These are phyloP conservation scores for Mortierella sp. DNA, from an alignment of 371 early-diverging fungal genomes.

Conservation along the genomic window DNA sequence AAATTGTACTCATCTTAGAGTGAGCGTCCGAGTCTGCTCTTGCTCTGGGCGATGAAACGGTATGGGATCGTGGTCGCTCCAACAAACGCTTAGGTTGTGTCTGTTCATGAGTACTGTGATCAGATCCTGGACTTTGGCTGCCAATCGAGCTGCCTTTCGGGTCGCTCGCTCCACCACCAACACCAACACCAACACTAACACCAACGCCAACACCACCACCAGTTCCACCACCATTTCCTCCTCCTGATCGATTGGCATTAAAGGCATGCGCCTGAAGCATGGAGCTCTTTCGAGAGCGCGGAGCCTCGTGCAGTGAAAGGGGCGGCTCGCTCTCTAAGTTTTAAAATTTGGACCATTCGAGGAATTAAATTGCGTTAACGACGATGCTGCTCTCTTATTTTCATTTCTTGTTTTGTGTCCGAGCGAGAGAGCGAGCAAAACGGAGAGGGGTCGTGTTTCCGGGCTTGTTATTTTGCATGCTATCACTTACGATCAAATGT, in stretches of 20 bases:
- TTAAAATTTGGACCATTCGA: background rate
- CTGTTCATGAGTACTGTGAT: background rate
- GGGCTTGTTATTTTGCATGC: background rate
- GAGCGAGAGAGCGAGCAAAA: background rate
- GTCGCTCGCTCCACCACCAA: background rate
- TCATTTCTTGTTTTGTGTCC: background rate
- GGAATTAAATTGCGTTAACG: background rate
- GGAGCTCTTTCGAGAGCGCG: conserved; percentile 42
- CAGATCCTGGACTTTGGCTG: conserved; percentile 12
- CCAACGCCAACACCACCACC: background rate
- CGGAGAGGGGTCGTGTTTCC: background rate
- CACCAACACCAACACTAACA: background rate
- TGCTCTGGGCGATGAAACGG: conserved; percentile 15
- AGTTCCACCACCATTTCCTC: background rate
- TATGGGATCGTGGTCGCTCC: conserved; percentile 17
- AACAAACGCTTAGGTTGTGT: conserved; percentile 9
- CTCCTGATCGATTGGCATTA: conserved; percentile 1
- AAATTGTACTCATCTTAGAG: background rate
- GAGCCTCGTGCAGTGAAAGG: conserved; percentile 29
- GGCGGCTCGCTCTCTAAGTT: conserved; percentile 18
- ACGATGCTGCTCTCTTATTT: background rate
- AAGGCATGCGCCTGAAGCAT: conserved; percentile 16
- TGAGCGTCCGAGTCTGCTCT: conserved; percentile 24
- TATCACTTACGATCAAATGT: conserved; percentile 36
- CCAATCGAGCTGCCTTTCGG: background rate